Conservation (phyloP, 345 rosid genomes). For the Limnanthes douglasii region DNA sequence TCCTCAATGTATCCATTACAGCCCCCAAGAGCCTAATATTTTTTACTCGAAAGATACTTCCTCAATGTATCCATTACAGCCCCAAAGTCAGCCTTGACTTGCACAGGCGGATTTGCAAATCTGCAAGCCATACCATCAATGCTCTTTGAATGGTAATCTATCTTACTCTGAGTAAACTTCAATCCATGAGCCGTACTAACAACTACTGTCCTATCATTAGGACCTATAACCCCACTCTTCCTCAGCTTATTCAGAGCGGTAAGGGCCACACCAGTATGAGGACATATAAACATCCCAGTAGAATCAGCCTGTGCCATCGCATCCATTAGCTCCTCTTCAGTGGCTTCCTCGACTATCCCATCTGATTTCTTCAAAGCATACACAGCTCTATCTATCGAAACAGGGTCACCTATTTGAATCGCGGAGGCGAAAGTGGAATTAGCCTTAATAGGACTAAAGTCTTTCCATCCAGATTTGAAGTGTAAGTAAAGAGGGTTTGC, state of each 20-base stretch:
- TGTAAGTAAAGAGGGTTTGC: constrained; percentile 34
- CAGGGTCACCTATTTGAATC: constrained; percentile 39
- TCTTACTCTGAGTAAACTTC: constrained; percentile 37
- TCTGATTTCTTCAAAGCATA: constrained; percentile 30
- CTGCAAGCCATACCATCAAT: constrained; percentile 35
- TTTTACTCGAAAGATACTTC: constrained; percentile 19
- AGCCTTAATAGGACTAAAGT: constrained; percentile 26
- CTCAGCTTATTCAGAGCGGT: constrained; percentile 34
- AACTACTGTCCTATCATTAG: constrained; percentile 31
- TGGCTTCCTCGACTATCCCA: constrained; percentile 41
- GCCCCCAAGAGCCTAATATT: no score
- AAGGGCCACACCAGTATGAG: constrained; percentile 42
- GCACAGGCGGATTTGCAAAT: constrained; percentile 33
- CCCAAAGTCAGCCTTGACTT: constrained; percentile 32
- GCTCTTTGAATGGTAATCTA: constrained; percentile 33
- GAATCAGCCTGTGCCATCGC: constrained; percentile 39
- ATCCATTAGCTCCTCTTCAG: constrained; percentile 41
- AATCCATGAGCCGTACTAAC: constrained; percentile 42
- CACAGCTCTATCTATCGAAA: constrained; percentile 38
- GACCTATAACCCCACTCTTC: constrained; percentile 22
- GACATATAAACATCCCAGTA: constrained; percentile 41
- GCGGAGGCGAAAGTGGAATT: constrained; percentile 32
- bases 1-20: no score
- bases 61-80: constrained; percentile 38
- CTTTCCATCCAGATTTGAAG: constrained; percentile 32